Evolutionary conservation across 495 filamentous ascomycete species (phyloP), one percentile per base, ranked within the genome.

Genomic region (Tuber microsphaerosporum): DNA sequence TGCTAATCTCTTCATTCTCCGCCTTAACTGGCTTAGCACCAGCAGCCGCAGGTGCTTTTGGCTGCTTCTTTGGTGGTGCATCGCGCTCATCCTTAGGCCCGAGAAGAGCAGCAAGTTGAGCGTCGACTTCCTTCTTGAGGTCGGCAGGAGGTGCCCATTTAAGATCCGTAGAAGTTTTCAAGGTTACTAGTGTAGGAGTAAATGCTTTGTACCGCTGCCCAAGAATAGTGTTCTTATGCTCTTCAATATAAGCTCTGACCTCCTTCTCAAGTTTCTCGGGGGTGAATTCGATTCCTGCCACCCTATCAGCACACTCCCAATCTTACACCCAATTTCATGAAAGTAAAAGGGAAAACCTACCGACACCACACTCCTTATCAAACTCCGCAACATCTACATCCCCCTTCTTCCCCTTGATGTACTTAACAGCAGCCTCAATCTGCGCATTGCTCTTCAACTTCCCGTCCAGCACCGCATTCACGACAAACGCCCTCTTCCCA

Each of bases 31-130:
- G 46, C 48, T 71, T 65, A 20, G 65, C 37, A 31, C 68, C 75
- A 2, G 71, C 48, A 31, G 73, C 77, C n/a, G 69, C 56, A 41
- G 74, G 22, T 26, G 61, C 43, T 51, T 81, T 82, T 1, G 74
- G 73, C 51, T 78, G 74, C 71, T 82, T 82, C 80, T 82, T 82
- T 17, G 79, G 76, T 19, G 81, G 81, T 4, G 75, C 78, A 56
- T 83, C 81, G 39, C 81, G 46, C 69, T 83, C 81, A 44, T 83
- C 81, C 74, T 83, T 83, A 6, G 81, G 81, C 7, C 81, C 81
- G 22, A 83, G 72, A 7, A 83, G 72, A 39, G 70, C 70, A 42
- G 71, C 71, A 31, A 81, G 77, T 61, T 80, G 78, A 22, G 70
- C 26, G n/a, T 83, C 81, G 26, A 83, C 72, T 22, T 77, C 78